phyloP scores from a whole-genome alignment of 495 filamentous ascomycete species.

The Daldinia decipiens region DNA sequence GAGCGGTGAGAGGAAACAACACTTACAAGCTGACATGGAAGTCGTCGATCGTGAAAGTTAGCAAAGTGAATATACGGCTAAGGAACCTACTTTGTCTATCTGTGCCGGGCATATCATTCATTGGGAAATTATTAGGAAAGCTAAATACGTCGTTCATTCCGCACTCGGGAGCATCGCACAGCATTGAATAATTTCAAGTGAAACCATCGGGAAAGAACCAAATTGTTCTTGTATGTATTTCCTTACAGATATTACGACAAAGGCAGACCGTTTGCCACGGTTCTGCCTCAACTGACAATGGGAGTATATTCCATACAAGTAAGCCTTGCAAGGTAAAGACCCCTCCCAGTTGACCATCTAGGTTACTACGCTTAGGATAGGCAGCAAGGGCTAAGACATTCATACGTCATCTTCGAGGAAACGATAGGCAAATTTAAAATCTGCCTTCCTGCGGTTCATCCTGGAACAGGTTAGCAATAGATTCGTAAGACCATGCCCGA shows the following conservation, averaged over 20 bases:
- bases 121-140: slow-evolving; percentile 23
- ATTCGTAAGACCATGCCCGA: neutral
- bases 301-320: slow-evolving; percentile 23
- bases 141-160: neutral
- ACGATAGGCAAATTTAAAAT: slow-evolving; percentile 98
- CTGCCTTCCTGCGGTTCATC: slow-evolving; percentile 99
- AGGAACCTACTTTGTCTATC: slow-evolving; percentile 2
- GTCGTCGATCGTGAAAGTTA: neutral
- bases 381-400: slow-evolving; percentile 13
- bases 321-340: slow-evolving; percentile 18
- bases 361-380: slow-evolving; percentile 5
- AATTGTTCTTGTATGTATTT: slow-evolving; percentile 35
- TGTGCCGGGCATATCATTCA: slow-evolving; percentile 8
- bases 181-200: neutral
- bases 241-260: slow-evolving; percentile 34
- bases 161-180: slow-evolving; percentile 19
- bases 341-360: neutral
- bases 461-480: slow-evolving; percentile 57
- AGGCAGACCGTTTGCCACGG: slow-evolving; percentile 14
- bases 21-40: too few species aligned
- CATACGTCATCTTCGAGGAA: slow-evolving; percentile 92
- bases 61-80: slow-evolving; percentile 4
- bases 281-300: slow-evolving; percentile 6
- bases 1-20: slow-evolving; percentile 25
- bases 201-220: slow-evolving; percentile 4